A percentile compares a stretch with the other conserved stretches of the same genome.
These are phyloP conservation scores for Ascochyta clinopodiicola DNA, from an alignment of 2,329 filamentous ascomycete species.

Conservation along the genomic window DNA sequence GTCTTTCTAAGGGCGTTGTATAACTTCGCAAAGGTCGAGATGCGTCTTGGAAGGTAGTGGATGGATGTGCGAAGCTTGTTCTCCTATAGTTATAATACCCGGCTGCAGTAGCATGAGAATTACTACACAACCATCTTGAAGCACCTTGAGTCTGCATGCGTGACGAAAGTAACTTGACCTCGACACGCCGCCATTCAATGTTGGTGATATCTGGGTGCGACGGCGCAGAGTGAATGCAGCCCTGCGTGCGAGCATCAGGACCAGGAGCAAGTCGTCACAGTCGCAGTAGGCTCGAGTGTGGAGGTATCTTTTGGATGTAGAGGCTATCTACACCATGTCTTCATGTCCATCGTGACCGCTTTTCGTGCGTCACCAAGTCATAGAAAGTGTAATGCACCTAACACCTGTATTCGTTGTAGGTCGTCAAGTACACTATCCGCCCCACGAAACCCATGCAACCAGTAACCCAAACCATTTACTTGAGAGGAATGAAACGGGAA, in stretches of 20 bases:
- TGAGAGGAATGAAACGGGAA: constrained; percentile 99
- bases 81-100: constrained; percentile 26
- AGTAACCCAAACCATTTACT: constrained; percentile 67
- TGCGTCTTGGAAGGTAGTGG: constrained; percentile 73
- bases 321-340: constrained; percentile 42
- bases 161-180: neutral
- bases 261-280: neutral
- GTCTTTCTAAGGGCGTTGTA: constrained; percentile 86
- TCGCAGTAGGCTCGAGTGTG: constrained; percentile 7
- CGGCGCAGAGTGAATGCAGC: neutral
- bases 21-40: constrained; percentile 85
- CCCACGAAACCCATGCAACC: constrained; percentile 50
- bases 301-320: constrained; percentile 42
- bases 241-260: neutral
- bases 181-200: neutral
- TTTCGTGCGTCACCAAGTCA: constrained; percentile 40
- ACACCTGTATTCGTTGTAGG: constrained; percentile 49
- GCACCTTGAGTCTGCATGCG: neutral
- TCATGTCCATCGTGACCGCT: constrained; percentile 38
- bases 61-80: neutral
- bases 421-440: constrained; percentile 50
- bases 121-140: neutral
- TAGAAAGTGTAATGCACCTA: constrained; percentile 46
- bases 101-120: constrained; percentile 5
- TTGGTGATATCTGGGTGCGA: neutral